phyloP scores from a whole-genome alignment of 2,329 filamentous ascomycete genomes.

The Claviceps purpurea region DNA sequence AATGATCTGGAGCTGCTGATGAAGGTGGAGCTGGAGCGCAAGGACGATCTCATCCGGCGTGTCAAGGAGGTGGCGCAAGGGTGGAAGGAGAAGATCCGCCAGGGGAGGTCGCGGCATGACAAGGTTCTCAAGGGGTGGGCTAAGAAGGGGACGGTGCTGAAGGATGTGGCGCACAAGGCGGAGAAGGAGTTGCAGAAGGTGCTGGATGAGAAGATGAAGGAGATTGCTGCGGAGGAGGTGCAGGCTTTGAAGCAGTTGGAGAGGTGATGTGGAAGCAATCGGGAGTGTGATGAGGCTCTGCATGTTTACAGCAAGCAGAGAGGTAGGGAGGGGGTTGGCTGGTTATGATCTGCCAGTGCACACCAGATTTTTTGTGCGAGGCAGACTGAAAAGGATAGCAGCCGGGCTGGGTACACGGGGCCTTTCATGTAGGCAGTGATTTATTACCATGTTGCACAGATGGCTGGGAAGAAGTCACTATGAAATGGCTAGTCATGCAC shows the following conservation, averaged over 20 bases:
- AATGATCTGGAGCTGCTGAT: slow-evolving; percentile 46
- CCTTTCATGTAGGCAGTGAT: too few relatives aligned
- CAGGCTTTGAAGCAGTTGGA: slow-evolving; percentile 29
- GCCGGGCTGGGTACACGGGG: too few relatives aligned
- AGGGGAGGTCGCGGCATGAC: slow-evolving; percentile 32
- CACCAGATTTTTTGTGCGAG: too few relatives aligned
- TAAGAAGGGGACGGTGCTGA: slow-evolving; percentile 27
- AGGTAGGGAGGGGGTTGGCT: too few relatives aligned
- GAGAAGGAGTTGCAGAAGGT: slow-evolving; percentile 33
- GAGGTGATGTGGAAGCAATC: slow-evolving; percentile 6
- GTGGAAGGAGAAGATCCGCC: slow-evolving; percentile 37
- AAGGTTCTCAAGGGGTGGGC: slow-evolving; percentile 36
- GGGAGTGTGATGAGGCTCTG: too few relatives aligned
- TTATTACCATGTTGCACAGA: too few relatives aligned
- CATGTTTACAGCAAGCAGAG: too few relatives aligned
- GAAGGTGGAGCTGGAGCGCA: slow-evolving; percentile 37
- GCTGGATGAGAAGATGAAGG: slow-evolving; percentile 40
- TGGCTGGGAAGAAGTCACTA: too few relatives aligned
- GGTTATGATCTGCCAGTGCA: too few relatives aligned
- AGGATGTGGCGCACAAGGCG: slow-evolving; percentile 35
- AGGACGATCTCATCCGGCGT: slow-evolving; percentile 30
- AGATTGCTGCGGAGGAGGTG: slow-evolving; percentile 36
- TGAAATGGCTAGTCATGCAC: too few relatives aligned
- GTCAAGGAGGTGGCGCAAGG: slow-evolving; percentile 32
- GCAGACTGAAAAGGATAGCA: too few relatives aligned